Conservation (phyloP, 495 filamentous ascomycete genomes). For the Massariosphaeria phaeospora region DNA sequence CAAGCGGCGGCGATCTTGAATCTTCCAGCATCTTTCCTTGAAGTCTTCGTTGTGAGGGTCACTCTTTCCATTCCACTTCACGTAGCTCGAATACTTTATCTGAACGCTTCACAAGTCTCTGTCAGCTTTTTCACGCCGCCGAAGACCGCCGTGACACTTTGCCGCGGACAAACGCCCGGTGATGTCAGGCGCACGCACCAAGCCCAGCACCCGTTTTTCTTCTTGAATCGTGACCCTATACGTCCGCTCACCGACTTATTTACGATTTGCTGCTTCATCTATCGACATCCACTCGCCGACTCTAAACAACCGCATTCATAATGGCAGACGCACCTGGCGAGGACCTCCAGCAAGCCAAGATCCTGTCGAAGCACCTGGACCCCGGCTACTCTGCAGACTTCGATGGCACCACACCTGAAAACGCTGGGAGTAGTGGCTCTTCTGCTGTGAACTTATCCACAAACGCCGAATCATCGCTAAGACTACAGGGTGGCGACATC, state of each 20-base stretch:
- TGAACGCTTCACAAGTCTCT: too few relatives aligned
- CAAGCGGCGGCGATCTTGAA: slow-evolving; percentile 6
- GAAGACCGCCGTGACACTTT: not conserved
- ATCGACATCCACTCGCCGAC: too few relatives aligned
- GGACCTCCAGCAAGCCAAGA: slow-evolving; percentile 34
- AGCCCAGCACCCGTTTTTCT: too few relatives aligned
- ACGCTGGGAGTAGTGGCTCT: slow-evolving; percentile 9
- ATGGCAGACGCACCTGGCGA: slow-evolving; percentile 22
- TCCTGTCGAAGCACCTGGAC: slow-evolving; percentile 43
- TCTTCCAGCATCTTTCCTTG: slow-evolving; percentile 4
- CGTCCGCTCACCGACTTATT: too few relatives aligned
- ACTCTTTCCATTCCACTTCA: too few relatives aligned
- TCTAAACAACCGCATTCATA: not conserved
- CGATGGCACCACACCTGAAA: slow-evolving; percentile 23
- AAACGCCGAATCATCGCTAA: slow-evolving; percentile 51
- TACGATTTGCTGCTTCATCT: too few relatives aligned
- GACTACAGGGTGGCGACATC: slow-evolving; percentile 62
- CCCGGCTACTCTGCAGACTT: slow-evolving; percentile 44
- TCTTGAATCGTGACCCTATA: too few relatives aligned
- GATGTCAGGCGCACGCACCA: slow-evolving; percentile 30
- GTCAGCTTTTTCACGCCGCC: too few relatives aligned
- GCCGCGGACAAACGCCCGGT: slow-evolving; percentile 3
- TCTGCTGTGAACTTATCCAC: not conserved
- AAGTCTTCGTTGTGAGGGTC: too few relatives aligned
- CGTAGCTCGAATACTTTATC: too few relatives aligned